Conservation (phyloP, 2,329 filamentous ascomycete species). For the Coniella vitis region DNA sequence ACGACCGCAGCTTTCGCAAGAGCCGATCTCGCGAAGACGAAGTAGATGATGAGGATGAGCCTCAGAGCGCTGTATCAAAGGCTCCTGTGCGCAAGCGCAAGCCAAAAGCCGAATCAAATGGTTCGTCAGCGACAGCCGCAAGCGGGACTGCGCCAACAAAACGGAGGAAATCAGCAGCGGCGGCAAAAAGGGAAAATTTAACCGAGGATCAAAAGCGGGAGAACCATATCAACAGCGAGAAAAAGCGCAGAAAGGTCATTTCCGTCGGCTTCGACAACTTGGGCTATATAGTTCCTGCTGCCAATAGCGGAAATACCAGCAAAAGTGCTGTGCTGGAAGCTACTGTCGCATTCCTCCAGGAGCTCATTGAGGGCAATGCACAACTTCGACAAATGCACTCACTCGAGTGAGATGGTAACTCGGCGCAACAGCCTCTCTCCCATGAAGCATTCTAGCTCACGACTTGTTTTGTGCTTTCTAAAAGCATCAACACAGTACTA, state of each 20-base stretch:
- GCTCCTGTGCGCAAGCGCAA: slow-evolving; percentile 39
- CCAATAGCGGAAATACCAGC: slow-evolving; percentile 69
- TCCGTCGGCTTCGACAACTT: slow-evolving; percentile 78
- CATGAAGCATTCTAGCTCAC: too few species aligned
- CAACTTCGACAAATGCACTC: slow-evolving; percentile 30
- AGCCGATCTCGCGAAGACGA: slow-evolving; percentile 43
- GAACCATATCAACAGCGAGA: slow-evolving; percentile 83
- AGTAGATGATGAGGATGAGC: slow-evolving; percentile 35
- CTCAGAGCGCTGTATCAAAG: slow-evolving; percentile 23
- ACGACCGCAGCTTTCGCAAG: slow-evolving; percentile 29
- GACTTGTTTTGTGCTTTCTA: too few species aligned
- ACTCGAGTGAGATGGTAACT: not conserved
- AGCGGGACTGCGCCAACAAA: slow-evolving; percentile 30
- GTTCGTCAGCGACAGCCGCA: slow-evolving; percentile 28
- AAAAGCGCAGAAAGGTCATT: slow-evolving; percentile 77
- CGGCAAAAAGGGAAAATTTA: slow-evolving; percentile 63
- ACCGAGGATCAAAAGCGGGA: slow-evolving; percentile 74
- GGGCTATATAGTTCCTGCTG: slow-evolving; percentile 66
- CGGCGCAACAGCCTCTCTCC: too few species aligned
- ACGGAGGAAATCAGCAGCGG: slow-evolving; percentile 42
- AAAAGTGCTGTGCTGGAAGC: slow-evolving; percentile 75
- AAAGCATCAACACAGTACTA: too few species aligned
- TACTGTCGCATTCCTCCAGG: slow-evolving; percentile 71
- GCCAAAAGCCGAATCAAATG: slow-evolving; percentile 35
- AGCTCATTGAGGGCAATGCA: slow-evolving; percentile 63